Base-by-base conservation (phyloP, 75 land plant species). In the Picea glauca region DNA sequence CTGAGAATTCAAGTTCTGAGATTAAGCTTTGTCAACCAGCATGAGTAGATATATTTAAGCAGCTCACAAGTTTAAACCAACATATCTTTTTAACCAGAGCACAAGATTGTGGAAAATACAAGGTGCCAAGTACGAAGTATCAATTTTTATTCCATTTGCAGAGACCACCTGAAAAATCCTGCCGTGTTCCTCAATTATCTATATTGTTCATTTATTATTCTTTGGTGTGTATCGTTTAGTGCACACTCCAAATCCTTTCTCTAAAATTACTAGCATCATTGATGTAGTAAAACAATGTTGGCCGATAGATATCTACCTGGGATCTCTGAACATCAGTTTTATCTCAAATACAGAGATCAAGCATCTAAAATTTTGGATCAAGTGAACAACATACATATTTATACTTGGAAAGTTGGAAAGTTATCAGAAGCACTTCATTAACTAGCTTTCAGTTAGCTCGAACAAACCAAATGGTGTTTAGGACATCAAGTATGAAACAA, bases 1-100 rank as follows among this genome's bases (percentile, higher is more conserved):
- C 64, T 23, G 30, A 21, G 5, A 40, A 40, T 40, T 68, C 35
- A 40, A 38, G 35, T 18, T 40, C 18, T 5, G 7, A 17, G 5
- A 68, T 68, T 35, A 38, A 31, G 50, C 72, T 68, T 66, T 13
- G 50, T 68, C 73, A 68, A 68, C 73, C 17, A 68, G 73, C 20
- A 13, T 18, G 5, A 18, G 46, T 68, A 18, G 32, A 63, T 12
- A 2, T 12, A 70, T 68, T 70, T 70, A 70, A 70, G 43, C 26
- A 70, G 35, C 11, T 46, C 9, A 46, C 54, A 6, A 46, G 54
- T 46, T 46, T 8, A 46, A 46, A 7, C 54, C 54, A 50, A 1
- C 56, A 50, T 9, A 50, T 50, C 56, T 12, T 9, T 50, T 12
- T 46, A 70, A 3, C 0, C 40, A 66, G 11, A 35, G 54, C 56